Conservation (phyloP, 495 filamentous ascomycete species). For the Chaetomium tenue region DNA sequence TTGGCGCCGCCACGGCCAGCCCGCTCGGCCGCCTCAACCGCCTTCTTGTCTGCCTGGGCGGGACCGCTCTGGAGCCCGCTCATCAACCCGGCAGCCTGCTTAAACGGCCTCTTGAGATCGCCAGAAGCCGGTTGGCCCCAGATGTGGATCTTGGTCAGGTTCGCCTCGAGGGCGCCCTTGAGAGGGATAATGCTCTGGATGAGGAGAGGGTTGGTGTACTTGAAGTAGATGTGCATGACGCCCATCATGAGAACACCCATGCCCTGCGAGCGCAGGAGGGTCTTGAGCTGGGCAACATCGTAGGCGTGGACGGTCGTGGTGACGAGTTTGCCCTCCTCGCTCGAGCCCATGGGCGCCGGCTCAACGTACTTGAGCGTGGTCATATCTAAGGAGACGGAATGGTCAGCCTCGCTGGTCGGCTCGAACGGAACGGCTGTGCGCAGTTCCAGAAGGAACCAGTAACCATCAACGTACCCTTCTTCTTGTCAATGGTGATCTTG, state of each 20-base stretch:
- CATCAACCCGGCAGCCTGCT: slow-evolving; percentile 79
- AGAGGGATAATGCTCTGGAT: slow-evolving; percentile 98
- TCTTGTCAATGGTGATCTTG: slow-evolving; percentile 77
- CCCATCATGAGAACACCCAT: slow-evolving; percentile 98
- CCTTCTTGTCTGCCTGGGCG: slow-evolving; percentile 94
- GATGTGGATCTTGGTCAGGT: slow-evolving; percentile 91
- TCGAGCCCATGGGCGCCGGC: slow-evolving; percentile 84
- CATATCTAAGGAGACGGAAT: slow-evolving; percentile 61
- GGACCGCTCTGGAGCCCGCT: slow-evolving; percentile 63
- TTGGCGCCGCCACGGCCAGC: slow-evolving; percentile 82
- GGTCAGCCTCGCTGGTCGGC: slow-evolving; percentile 19
- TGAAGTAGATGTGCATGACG: slow-evolving; percentile 97
- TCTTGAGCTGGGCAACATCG: slow-evolving; percentile 79
- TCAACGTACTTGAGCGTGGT: slow-evolving; percentile 99
- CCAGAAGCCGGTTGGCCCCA: slow-evolving; percentile 86
- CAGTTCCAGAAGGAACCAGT: neutral
- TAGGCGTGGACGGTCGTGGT: slow-evolving; percentile 95
- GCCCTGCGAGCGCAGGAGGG: slow-evolving; percentile 77
- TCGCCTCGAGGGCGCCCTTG: slow-evolving; percentile 91
- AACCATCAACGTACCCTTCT: slow-evolving; percentile 86
- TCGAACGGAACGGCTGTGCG: neutral
- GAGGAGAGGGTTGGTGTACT: slow-evolving; percentile 97
- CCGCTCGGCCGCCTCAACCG: slow-evolving; percentile 82
- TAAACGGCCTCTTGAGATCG: slow-evolving; percentile 94
- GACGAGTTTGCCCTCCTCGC: slow-evolving; percentile 89